phyloP scores from a whole-genome alignment of 2,329 filamentous ascomycete genomes.

The Didymosphaeria variabile region DNA sequence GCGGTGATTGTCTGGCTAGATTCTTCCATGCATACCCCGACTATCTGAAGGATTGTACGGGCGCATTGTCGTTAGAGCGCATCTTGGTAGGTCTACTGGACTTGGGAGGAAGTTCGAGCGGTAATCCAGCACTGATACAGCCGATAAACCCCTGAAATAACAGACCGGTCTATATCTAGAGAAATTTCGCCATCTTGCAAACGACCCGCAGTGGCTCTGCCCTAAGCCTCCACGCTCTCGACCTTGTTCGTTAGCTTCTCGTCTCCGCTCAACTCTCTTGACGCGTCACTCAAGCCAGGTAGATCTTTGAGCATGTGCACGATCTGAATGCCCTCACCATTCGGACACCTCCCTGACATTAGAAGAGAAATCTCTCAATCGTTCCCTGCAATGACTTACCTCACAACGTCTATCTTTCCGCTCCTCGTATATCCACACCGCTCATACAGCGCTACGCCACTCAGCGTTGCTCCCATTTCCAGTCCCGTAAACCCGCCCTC shows the following conservation, averaged over 20 bases:
- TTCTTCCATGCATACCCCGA: too few species aligned
- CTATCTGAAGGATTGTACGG: too few species aligned
- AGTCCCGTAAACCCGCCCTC: slow-evolving; percentile 39
- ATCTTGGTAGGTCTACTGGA: too few species aligned
- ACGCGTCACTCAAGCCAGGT: not conserved
- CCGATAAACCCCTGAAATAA: too few species aligned
- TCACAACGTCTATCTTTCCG: slow-evolving; percentile 42
- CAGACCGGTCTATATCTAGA: too few species aligned
- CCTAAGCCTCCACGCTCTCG: not conserved
- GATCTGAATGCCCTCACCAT: slow-evolving; percentile 44
- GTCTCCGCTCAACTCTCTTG: too few species aligned
- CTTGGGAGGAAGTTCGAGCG: too few species aligned
- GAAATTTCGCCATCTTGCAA: too few species aligned
- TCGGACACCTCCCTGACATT: slow-evolving; percentile 40
- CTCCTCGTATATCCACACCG: slow-evolving; percentile 46
- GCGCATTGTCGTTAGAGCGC: too few species aligned
- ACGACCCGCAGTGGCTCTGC: not conserved
- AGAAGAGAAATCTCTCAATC: too few species aligned
- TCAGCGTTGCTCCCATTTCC: slow-evolving; percentile 49
- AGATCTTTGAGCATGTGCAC: slow-evolving; percentile 48
- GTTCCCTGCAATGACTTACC: slow-evolving; percentile 35
- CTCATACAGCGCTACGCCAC: slow-evolving; percentile 38
- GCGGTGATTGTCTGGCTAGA: too few species aligned
- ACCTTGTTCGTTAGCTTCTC: not conserved
- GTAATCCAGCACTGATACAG: too few species aligned